phyloP scores from a whole-genome alignment of 1,139 yeast species.

The Blastobotrys arbuscula region DNA sequence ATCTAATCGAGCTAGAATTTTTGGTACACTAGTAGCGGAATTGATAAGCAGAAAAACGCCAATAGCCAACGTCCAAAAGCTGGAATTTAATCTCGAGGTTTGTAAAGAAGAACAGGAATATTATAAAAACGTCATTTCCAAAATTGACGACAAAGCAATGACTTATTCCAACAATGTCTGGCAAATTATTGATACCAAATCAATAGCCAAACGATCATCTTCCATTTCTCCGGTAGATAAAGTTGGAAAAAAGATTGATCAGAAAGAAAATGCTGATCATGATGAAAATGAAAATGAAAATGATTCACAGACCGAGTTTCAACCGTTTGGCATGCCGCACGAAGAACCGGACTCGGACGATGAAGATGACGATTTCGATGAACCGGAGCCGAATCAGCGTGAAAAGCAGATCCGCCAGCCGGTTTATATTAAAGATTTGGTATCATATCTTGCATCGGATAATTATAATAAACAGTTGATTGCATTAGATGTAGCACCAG shows the following conservation, averaged over 20 bases:
- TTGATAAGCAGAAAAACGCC: slow-evolving; percentile 36
- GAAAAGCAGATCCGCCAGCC: slow-evolving; percentile 34
- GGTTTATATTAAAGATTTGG: slow-evolving; percentile 56
- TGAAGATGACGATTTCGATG: slow-evolving; percentile 42
- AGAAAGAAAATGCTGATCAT: slow-evolving; percentile 12
- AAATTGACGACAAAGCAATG: slow-evolving; percentile 1
- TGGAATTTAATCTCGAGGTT: slow-evolving; percentile 38
- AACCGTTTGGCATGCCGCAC: slow-evolving; percentile 24
- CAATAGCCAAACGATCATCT: background rate
- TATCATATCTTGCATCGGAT: slow-evolving; percentile 47
- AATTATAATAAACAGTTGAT: slow-evolving; percentile 48
- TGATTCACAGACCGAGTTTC: slow-evolving; percentile 24
- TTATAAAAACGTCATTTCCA: slow-evolving; percentile 13
- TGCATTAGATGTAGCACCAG: slow-evolving; percentile 51
- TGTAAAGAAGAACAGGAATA: slow-evolving; percentile 18
- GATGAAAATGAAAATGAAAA: slow-evolving; percentile 23
- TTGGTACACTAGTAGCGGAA: slow-evolving; percentile 47
- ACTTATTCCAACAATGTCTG: slow-evolving; percentile 13
- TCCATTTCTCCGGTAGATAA: background rate
- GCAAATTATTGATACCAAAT: slow-evolving; percentile 11
- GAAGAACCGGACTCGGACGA: slow-evolving; percentile 28
- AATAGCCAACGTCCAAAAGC: slow-evolving; percentile 27
- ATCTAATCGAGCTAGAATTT: slow-evolving; percentile 39
- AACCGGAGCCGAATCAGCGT: slow-evolving; percentile 33
- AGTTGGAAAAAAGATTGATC: background rate